Base-by-base conservation (phyloP, 2,329 filamentous ascomycete species). In the Aspergillus niger region DNA sequence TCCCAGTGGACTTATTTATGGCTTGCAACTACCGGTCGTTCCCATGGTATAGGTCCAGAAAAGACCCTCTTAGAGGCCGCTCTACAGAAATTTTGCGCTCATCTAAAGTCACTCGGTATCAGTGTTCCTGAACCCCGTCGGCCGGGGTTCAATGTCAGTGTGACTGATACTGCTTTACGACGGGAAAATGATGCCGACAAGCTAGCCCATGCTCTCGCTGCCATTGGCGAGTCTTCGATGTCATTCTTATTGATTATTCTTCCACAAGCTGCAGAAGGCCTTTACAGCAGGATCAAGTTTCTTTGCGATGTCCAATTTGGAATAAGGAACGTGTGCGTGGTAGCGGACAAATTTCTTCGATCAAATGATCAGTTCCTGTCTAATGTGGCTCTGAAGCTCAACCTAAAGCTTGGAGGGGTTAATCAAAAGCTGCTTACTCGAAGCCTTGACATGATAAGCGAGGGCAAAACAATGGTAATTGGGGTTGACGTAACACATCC, bases 401-500 rank as follows among this genome's bases (percentile, higher is more conserved):
- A 96, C 67, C 78, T 93, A 43, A 95, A 94, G 74, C 80, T 86
- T 39, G 89, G 89, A 1, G 90, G 90, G 1, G 74, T 83, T n/a
- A 92, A 93, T 67, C 91, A 95, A 70, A 78, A 75, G 10, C 77
- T 96, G 0, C 64, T 69, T 6, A 24, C 55, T 15, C 65, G 79
- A 0, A 82, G 86, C 28, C 77, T 87, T 11, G 81, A 80, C 1
- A 79, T 91, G 0, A 73, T 91, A 47, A 77, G 78, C 26, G 81
- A 87, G 24, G 85, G 84, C 1, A 87, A 87, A 68, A 95, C 91
- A 0, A 97, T 97, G 87, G 77, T 96, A 1, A 86, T 95, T 10
- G 92, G 92, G 0, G 88, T 94, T 65, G 92, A 97, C 70, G 92
- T 96, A 1, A 95, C 91, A 0, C 92, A 97, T 71, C 92, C 92